These are phyloP conservation scores for Paramecium octaurelia DNA, from an alignment of 73 alveolate species.

Conservation along the genomic window DNA sequence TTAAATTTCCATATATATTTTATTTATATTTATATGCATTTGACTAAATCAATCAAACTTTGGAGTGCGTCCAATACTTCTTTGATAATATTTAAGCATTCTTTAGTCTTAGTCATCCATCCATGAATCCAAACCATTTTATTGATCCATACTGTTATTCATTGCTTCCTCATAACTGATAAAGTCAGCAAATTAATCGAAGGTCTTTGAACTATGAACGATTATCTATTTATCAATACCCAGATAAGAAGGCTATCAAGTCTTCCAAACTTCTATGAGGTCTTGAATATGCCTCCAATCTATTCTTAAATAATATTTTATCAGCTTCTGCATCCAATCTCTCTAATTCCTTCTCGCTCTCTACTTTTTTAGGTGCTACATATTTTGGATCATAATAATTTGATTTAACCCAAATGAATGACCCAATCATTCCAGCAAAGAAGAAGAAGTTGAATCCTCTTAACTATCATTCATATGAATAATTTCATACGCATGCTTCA, in stretches of 20 bases:
- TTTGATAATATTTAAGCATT: constrained; percentile 49
- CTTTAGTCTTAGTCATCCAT: constrained; percentile 41
- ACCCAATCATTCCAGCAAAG: constrained; percentile 1
- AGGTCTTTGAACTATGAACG: not conserved
- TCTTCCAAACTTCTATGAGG: constrained; percentile 34
- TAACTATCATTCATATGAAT: not conserved
- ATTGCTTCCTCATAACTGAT: constrained; percentile 29
- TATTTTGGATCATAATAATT: constrained; percentile 40
- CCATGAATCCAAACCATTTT: constrained; percentile 53
- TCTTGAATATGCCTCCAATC: not conserved
- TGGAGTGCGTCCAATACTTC: constrained; percentile 48
- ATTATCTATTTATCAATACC: not conserved
- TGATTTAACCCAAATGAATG: constrained; percentile 5
- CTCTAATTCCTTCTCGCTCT: not conserved
- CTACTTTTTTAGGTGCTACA: not conserved
- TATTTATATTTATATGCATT: not conserved
- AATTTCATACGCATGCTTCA: not conserved
- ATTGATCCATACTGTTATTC: not conserved
- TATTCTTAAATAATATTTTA: constrained; percentile 17
- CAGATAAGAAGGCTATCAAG: not conserved
- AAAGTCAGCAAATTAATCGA: constrained; percentile 24
- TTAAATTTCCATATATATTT: not conserved
- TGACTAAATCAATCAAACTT: not conserved
- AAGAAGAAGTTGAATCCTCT: constrained; percentile 24
- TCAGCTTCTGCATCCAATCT: constrained; percentile 41